These are phyloP conservation scores for Solanum sejunctum DNA, from an alignment of 257 asterid species.

Conservation along the genomic window DNA sequence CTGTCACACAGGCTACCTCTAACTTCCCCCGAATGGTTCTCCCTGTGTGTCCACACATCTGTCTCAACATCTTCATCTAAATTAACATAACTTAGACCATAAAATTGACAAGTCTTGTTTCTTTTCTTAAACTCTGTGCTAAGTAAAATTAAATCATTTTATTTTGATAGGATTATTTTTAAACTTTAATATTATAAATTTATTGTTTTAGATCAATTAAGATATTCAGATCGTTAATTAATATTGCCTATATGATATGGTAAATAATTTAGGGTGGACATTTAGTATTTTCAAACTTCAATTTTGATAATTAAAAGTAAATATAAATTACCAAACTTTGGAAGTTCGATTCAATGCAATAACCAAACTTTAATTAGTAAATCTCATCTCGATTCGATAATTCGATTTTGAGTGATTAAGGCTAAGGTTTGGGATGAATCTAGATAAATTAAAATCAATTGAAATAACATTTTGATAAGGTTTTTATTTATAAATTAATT, in stretches of 20 bases:
- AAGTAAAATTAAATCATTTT: too few species aligned
- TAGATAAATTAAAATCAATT: background rate
- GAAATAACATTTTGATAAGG: background rate
- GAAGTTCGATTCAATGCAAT: background rate
- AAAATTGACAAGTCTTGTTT: too few species aligned
- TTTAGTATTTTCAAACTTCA: background rate
- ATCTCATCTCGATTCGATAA: background rate
- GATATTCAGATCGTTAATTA: fast-evolving
- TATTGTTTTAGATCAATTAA: too few species aligned
- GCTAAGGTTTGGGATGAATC: background rate
- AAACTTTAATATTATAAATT: too few species aligned
- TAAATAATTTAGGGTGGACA: background rate
- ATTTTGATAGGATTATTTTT: too few species aligned
- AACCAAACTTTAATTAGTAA: background rate
- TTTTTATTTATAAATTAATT: too few species aligned
- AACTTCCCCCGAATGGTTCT: too few species aligned
- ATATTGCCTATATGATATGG: background rate
- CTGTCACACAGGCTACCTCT: too few species aligned
- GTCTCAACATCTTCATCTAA: too few species aligned
- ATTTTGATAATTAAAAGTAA: background rate
- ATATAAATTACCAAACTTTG: background rate
- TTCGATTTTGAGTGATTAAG: background rate
- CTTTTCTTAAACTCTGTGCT: too few species aligned
- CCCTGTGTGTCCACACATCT: too few species aligned
- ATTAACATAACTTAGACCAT: too few species aligned